Percentiles rank a stretch among this genome's conserved stretches.
Conservation (phyloP, 1,139 yeast species). For the Kodamaea sp. region DNA sequence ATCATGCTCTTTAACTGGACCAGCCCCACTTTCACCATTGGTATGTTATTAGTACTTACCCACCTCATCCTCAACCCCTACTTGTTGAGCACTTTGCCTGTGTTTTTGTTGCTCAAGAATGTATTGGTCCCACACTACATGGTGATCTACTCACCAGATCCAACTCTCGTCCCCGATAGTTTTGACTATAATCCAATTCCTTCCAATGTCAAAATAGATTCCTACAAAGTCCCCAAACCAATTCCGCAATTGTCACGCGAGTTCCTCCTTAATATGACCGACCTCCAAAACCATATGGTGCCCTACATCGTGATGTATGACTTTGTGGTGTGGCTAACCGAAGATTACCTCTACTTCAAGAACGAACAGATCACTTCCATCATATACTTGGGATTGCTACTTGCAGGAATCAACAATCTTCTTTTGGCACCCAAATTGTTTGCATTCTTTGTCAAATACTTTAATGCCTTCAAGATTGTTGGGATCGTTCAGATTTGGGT, state of each 20-base stretch:
- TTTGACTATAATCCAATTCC: constrained; percentile 52
- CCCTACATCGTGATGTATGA: constrained; percentile 68
- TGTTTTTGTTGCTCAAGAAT: constrained; percentile 52
- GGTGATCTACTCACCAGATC: constrained; percentile 41
- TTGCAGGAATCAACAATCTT: constrained; percentile 31
- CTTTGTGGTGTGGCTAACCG: constrained; percentile 46
- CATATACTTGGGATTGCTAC: constrained; percentile 40
- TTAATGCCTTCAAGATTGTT: constrained; percentile 40
- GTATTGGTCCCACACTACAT: constrained; percentile 73
- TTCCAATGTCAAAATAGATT: constrained; percentile 49
- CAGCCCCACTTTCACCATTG: constrained; percentile 62
- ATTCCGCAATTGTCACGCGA: constrained; percentile 80
- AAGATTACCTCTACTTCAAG: constrained; percentile 63
- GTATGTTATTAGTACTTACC: constrained; percentile 55
- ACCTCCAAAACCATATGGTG: constrained; percentile 82
- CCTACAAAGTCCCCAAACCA: constrained; percentile 62
- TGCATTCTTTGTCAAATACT: constrained; percentile 24
- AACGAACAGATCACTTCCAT: constrained; percentile 65
- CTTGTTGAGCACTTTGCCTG: constrained; percentile 54
- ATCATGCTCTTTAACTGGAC: constrained; percentile 63
- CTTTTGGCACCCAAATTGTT: constrained; percentile 34
- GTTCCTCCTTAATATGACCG: constrained; percentile 76
- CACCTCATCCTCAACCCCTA: constrained; percentile 65
- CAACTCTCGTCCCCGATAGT: constrained; percentile 21
- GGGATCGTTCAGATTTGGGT: constrained; percentile 54